Evolutionary conservation across 768 basidiomycete genomes (phyloP), one percentile per base, ranked within the genome.

Genomic region (Boletus bicolor): DNA sequence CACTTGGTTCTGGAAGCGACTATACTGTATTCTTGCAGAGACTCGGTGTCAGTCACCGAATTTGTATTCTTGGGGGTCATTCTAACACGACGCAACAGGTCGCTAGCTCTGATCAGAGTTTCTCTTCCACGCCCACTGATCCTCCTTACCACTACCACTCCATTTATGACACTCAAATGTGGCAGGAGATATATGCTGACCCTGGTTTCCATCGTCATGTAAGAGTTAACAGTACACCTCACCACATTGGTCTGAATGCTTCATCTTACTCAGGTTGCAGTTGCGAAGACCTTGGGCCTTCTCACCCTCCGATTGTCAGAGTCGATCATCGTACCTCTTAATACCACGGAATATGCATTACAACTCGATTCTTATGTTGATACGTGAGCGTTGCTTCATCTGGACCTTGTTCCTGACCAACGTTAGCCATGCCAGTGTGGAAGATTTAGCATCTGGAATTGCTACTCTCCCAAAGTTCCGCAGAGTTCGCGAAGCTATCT

Each of bases 21-120:
- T 97, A 78, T 60, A 96, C 94, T 1, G 89, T 91, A 9, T 97
- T 98, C 73, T 73, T 98, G 63, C 91, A 97, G 71, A 78, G 84
- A 44, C 76, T 84, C 44, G 87, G 87, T 1, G 80, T 87, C 51
- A 69, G 82, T 30, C 53, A 63, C 26, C 9, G 14, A 7, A 41
- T 34, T 43, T 8, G 2, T 39, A 24, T 7, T 8, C 43, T 53
- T 37, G 2, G 8, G n/a, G 4, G 12, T 34, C 19, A 32, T 41
- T 49, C n/a, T 56, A 5, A 57, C 6, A 28, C 12, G 11, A 17
- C 11, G 36, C 43, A 21, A 51, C 46, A 73, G 73, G 58, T 72
- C 17, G 75, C 75, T 9, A 74, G 73, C 44, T 61, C 63, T 21
- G 68, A 73, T 46, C 70, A 71, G 36, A 30, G 38, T 11, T 76